A percentile compares a stretch with the other conserved stretches of the same genome.
phyloP scores from a whole-genome alignment of 768 basidiomycete species.

The Arthromyces matolae region DNA sequence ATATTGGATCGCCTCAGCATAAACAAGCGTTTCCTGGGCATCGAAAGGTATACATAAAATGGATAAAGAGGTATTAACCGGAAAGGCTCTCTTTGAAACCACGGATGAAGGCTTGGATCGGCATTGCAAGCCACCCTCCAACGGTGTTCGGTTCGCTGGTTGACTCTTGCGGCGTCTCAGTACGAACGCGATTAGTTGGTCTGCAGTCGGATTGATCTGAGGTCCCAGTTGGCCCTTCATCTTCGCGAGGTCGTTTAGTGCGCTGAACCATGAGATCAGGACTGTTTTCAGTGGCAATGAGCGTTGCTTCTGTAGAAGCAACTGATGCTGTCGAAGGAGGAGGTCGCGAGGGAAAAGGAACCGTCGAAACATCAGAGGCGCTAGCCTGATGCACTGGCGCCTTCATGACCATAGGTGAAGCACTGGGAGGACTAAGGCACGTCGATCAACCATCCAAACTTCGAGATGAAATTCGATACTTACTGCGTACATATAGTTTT shows the following conservation, averaged over 20 bases:
- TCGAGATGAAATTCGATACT: neutral
- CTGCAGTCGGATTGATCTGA: conserved; percentile 35
- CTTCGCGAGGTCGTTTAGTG: conserved; percentile 49
- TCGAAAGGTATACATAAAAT: conserved; percentile 10
- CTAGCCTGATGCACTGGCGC: conserved; percentile 3
- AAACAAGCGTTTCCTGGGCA: too few species aligned
- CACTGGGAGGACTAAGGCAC: neutral
- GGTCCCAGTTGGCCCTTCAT: conserved; percentile 24
- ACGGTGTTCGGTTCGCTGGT: conserved; percentile 42
- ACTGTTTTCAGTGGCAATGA: conserved; percentile 25
- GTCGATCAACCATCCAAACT: neutral
- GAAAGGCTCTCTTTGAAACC: conserved; percentile 63
- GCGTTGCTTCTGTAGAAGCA: conserved; percentile 32
- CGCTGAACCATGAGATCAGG: conserved; percentile 25
- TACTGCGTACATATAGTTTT: conserved; percentile 43
- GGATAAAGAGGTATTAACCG: too few species aligned
- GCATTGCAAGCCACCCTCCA: conserved; percentile 58
- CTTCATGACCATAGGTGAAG: conserved; percentile 5
- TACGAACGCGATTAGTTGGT: conserved; percentile 50
- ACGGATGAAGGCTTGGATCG: conserved; percentile 60
- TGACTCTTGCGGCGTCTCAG: conserved; percentile 40
- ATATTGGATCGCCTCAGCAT: too few species aligned
- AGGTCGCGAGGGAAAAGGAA: conserved; percentile 17
- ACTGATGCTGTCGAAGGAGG: conserved; percentile 29
- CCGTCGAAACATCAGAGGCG: conserved; percentile 6